phyloP scores from a whole-genome alignment of 1,284 basidiomycete species.

The Stereum hirsutum region DNA sequence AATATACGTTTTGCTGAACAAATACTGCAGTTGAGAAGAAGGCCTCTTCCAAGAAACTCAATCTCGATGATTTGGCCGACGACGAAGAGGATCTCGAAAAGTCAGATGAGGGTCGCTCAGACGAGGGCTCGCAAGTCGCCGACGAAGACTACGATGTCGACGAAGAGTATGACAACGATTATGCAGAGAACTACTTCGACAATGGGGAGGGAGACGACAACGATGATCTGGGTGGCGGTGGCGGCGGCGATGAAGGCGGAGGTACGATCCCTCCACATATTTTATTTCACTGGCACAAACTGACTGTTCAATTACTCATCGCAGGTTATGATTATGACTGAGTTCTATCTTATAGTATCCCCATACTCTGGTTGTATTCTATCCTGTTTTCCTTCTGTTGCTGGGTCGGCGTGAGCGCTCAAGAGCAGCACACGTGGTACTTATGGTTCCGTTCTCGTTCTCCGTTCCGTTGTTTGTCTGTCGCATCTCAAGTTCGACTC shows the following conservation, averaged over 20 bases:
- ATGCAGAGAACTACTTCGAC: constrained; percentile 80
- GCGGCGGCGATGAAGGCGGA: constrained; percentile 49
- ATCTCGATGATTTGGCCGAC: constrained; percentile 58
- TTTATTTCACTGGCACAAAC: too few relatives aligned
- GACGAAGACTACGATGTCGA: constrained; percentile 76
- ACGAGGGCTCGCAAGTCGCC: constrained; percentile 48
- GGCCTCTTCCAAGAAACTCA: constrained; percentile 31
- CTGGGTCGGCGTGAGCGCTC: not conserved
- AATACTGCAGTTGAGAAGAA: constrained; percentile 29
- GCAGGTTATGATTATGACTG: constrained; percentile 23
- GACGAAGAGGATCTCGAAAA: constrained; percentile 63
- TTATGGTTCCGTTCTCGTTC: not conserved
- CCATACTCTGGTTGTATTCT: too few relatives aligned
- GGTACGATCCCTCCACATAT: constrained; percentile 19
- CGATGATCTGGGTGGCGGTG: constrained; percentile 65
- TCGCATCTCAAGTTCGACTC: too few relatives aligned
- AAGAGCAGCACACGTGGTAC: not conserved
- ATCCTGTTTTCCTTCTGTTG: too few relatives aligned
- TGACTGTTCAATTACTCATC: not conserved
- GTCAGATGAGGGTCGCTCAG: constrained; percentile 55
- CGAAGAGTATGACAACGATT: constrained; percentile 80
- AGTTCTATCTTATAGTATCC: constrained; percentile 1
- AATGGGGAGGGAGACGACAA: constrained; percentile 73
- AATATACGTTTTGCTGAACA: too few relatives aligned
- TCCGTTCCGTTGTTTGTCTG: too few relatives aligned